Percentiles rank a stretch among this genome's conserved stretches.
Conservation (phyloP, 1,139 yeast genomes). For the Saccharomyces hybrid region DNA sequence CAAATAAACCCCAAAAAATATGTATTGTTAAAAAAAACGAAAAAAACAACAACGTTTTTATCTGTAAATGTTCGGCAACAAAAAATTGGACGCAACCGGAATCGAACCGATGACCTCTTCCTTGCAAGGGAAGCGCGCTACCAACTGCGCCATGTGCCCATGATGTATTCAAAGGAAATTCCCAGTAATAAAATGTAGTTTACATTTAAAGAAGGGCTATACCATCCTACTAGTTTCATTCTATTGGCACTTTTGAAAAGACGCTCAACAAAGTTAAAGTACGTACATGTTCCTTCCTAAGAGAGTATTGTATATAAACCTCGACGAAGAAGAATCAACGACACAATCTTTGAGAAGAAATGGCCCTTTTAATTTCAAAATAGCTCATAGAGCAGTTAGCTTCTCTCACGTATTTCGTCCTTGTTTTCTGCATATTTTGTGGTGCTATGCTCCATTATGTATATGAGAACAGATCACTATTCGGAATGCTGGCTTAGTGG, state of each 20-base stretch:
- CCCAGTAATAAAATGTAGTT: too few relatives aligned
- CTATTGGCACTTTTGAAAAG: not conserved
- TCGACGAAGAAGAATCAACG: not conserved
- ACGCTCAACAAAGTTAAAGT: not conserved
- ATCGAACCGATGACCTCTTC: constrained; percentile 8
- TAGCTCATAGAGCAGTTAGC: not conserved
- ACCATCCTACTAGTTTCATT: not conserved
- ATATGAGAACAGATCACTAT: not conserved
- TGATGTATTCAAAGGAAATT: not conserved
- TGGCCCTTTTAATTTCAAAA: not conserved
- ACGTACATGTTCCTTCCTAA: not conserved
- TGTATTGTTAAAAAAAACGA: too few relatives aligned
- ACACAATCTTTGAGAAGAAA: not conserved
- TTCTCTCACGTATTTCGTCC: not conserved
- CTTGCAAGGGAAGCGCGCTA: constrained; percentile 47
- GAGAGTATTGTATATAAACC: too few relatives aligned
- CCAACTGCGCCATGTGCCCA: constrained; percentile 85
- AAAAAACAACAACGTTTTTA: too few relatives aligned
- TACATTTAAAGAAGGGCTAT: too few relatives aligned
- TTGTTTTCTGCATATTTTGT: not conserved
- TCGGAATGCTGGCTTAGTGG: not conserved
- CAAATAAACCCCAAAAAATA: too few relatives aligned
- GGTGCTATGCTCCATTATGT: not conserved
- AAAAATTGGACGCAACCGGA: constrained; percentile 8
- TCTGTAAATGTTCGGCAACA: not conserved